Conservation (phyloP, 163 green algal genomes). For the Scenedesmus sp. region DNA sequence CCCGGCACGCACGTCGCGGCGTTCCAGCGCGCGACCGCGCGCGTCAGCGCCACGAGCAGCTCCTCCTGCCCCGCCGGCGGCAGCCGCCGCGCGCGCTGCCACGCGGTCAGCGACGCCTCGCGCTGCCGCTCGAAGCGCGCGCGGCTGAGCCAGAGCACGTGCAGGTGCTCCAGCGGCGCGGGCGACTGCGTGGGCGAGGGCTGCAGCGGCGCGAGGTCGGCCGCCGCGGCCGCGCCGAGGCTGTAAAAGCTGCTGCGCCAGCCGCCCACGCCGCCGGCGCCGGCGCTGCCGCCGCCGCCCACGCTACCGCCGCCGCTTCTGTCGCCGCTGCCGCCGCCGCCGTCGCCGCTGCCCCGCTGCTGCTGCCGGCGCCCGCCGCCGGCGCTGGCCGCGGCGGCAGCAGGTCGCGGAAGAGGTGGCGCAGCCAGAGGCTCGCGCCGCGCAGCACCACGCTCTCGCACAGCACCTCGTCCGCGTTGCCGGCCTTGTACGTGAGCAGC, state of each 20-base stretch:
- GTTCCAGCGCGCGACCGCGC: conserved; percentile 33
- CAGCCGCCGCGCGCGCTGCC: conserved; percentile 35
- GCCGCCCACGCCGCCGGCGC: neutral
- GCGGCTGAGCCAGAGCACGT: conserved; percentile 42
- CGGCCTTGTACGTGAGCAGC: conserved; percentile 41
- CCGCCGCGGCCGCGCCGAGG: neutral
- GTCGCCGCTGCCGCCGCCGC: neutral
- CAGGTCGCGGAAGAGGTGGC: conserved; percentile 37
- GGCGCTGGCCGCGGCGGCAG: neutral
- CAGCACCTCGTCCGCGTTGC: conserved; percentile 12
- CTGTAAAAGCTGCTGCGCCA: conserved; percentile 13
- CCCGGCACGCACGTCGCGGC: conserved; percentile 22
- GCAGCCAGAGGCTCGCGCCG: conserved; percentile 40
- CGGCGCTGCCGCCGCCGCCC: neutral
- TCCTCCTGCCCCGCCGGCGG: neutral
- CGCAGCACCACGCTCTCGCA: conserved; percentile 16
- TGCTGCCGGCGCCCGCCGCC: neutral
- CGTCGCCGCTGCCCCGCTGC: neutral
- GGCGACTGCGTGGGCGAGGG: conserved; percentile 2
- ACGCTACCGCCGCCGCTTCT: neutral
- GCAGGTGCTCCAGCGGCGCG: conserved; percentile 19
- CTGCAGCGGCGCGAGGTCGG: neutral
- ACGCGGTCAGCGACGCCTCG: neutral
- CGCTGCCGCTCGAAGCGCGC: conserved; percentile 30
- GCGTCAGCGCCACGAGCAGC: conserved; percentile 27